These are phyloP conservation scores for Anacardium occidentale DNA, from an alignment of 345 rosid genomes.

Conservation along the genomic window DNA sequence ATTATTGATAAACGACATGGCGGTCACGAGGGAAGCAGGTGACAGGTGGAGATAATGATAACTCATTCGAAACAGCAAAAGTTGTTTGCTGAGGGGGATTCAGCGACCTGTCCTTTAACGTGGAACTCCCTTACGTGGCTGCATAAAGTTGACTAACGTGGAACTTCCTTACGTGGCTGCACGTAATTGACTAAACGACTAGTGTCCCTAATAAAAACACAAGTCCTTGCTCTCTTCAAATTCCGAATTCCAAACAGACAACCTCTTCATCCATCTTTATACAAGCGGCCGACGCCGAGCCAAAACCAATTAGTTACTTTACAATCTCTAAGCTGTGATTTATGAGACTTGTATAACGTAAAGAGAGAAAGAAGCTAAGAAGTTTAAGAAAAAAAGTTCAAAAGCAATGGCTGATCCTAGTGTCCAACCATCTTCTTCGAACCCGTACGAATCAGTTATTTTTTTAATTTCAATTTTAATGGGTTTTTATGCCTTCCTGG, in stretches of 20 bases:
- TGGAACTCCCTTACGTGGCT: too few relatives aligned
- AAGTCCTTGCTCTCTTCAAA: background rate
- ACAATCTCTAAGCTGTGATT: background rate
- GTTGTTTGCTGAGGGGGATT: too few relatives aligned
- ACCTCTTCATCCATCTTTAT: background rate
- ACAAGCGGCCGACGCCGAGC: background rate
- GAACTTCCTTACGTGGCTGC: too few relatives aligned
- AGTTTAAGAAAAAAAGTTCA: background rate
- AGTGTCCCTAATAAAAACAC: background rate
- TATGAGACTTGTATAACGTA: background rate
- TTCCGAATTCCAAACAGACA: background rate
- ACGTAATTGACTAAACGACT: background rate
- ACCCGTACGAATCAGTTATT: constrained; percentile 11
- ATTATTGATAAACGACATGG: background rate
- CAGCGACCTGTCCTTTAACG: too few relatives aligned
- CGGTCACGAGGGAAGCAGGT: background rate
- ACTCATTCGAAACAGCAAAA: too few relatives aligned
- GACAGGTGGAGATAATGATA: too few relatives aligned
- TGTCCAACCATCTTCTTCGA: constrained; percentile 9
- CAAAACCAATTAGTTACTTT: background rate
- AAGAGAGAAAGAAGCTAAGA: background rate
- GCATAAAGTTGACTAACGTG: too few relatives aligned
- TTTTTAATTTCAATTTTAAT: background rate
- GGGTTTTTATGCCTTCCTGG: background rate
- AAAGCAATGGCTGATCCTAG: constrained; percentile 23